phyloP scores from a whole-genome alignment of 1,284 basidiomycete species.

The Peniophora sp. region DNA sequence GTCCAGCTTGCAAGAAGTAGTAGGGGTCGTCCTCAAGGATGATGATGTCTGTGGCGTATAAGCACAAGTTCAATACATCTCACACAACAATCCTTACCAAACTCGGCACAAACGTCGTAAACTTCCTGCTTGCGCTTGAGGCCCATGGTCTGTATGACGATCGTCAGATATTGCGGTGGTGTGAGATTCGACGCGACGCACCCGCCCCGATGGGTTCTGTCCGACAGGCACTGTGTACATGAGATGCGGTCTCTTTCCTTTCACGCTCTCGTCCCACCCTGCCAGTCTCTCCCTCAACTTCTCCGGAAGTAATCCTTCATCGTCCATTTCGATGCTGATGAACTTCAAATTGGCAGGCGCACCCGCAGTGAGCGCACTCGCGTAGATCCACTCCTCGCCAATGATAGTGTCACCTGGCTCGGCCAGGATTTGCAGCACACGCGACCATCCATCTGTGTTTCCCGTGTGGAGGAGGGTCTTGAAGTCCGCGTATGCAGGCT shows the following conservation, averaged over 20 bases:
- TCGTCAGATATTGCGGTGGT: no score
- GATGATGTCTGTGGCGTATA: conserved; percentile 51
- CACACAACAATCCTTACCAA: conserved; percentile 17
- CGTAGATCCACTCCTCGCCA: conserved; percentile 68
- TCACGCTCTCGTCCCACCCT: conserved; percentile 58
- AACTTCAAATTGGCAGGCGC: conserved; percentile 41
- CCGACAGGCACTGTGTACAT: conserved; percentile 71
- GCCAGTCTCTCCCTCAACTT: conserved; percentile 54
- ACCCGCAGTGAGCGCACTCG: conserved; percentile 37
- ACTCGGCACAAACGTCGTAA: conserved; percentile 75
- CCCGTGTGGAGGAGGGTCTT: conserved; percentile 59
- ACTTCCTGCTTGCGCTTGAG: conserved; percentile 65
- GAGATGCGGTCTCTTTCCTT: conserved; percentile 61
- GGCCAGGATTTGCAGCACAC: conserved; percentile 47
- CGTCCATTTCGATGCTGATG: conserved; percentile 65
- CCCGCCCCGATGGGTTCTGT: conserved; percentile 72
- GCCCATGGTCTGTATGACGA: conserved; percentile 42
- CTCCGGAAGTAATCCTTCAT: conserved; percentile 59
- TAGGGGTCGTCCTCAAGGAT: conserved; percentile 82
- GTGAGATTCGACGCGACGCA: no score
- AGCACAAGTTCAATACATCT: no score
- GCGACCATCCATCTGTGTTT: conserved; percentile 72
- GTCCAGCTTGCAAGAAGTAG: conserved; percentile 63
- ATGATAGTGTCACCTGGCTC: conserved; percentile 71
- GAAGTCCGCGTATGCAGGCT: conserved; percentile 66